Base-by-base conservation (phyloP, 345 rosid genomes). In the Kandelia obovata region DNA sequence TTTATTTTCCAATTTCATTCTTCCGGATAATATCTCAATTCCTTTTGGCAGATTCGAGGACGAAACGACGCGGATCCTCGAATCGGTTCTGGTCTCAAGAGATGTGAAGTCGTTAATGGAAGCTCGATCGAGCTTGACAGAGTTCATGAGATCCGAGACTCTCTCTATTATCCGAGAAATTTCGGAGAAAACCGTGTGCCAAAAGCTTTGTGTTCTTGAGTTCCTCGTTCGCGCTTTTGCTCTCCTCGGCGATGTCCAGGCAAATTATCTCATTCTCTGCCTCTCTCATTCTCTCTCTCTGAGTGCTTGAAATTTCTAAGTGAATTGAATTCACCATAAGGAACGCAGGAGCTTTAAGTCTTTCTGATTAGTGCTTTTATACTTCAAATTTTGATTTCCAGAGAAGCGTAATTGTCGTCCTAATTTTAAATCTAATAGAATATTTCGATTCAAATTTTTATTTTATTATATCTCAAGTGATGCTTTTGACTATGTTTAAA, bases 211-310 rank as follows among this genome's bases (percentile, higher is more conserved):
- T 10, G 78, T 82, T 65, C 88, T 95, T 47, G 88, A 89, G 32
- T 92, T 89, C 85, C 85, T 92, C 69, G 85, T 84, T 71, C 86
- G 78, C 34, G 83, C 93, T 76, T 92, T 86, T 62, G 96, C 93
- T 66, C 80, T 90, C 6, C 26, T 88, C 13, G 96, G 93, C 34
- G 96, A 95, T 71, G 60, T 69, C 43, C 89, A 95, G 96, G 96
- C 73, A 65, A 64, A 70, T 58, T 25, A 11, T 57, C 53, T 15
- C 57, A 34, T 20, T 46, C 66, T 34, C 6, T 34, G 9, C 37
- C 35, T 1, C 34, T 30, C 34, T 32, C 34, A 4, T 5, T 32
- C 35, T 32, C 35, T 62, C 64, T 61, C 23, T n/a, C 26, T 49
- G 5, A 10, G 19, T 20, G 9, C 47, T 39, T 11, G 47, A 39